Conservation (phyloP, 257 asterid genomes). For the Solanum tacnaense region DNA sequence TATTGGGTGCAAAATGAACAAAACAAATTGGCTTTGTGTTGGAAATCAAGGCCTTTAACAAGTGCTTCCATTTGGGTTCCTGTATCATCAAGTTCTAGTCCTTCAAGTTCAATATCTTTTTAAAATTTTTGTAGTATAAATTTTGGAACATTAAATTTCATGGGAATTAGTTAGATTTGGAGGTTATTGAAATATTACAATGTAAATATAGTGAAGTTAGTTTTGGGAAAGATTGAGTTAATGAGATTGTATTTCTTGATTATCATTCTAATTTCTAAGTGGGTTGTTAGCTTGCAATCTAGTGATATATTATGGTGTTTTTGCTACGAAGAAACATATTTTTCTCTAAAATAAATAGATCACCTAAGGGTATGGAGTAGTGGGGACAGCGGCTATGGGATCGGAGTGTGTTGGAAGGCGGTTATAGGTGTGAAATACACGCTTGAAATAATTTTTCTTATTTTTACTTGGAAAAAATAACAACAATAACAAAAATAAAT, state of each 20-base stretch:
- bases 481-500: not conserved
- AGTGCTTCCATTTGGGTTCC: slow-evolving; percentile 35
- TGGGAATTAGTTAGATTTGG: not conserved
- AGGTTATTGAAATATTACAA: not conserved
- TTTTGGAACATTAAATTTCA: not conserved
- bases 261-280: not conserved
- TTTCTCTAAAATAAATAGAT: too few relatives aligned
- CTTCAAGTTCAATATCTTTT: slow-evolving; percentile 13
- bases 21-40: slow-evolving; percentile 15
- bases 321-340: too few relatives aligned
- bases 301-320: not conserved
- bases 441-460: not conserved
- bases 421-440: not conserved
- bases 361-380: too few relatives aligned
- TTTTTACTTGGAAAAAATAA: not conserved
- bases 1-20: slow-evolving; percentile 33
- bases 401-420: not conserved
- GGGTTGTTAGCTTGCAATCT: not conserved
- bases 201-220: not conserved
- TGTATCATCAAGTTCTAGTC: not conserved
- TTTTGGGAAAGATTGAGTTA: not conserved
- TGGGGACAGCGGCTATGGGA: too few relatives aligned
- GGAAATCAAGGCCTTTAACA: slow-evolving; percentile 32
- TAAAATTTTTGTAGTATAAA: not conserved
- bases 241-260: not conserved